These are phyloP conservation scores for Akanthomyces uredinophilus DNA, from an alignment of 2,329 filamentous ascomycete species.

Conservation along the genomic window DNA sequence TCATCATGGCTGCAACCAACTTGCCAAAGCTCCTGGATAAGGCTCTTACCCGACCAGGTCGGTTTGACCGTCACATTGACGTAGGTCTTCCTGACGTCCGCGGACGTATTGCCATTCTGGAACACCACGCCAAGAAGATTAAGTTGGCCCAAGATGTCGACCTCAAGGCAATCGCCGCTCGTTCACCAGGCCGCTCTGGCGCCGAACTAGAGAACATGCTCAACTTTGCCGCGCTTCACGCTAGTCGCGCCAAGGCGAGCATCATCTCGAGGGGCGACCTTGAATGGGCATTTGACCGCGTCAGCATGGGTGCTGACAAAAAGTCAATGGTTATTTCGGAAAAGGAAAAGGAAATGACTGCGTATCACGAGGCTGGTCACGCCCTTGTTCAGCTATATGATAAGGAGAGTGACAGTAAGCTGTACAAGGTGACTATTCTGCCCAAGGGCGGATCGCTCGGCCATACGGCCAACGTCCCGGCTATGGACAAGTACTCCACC, in stretches of 20 bases:
- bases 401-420: conserved; percentile 61
- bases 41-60: conserved; percentile 85
- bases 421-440: conserved; percentile 98
- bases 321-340: conserved; percentile 84
- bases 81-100: conserved; percentile 90
- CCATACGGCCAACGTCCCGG: conserved; percentile 79
- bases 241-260: conserved; percentile 77
- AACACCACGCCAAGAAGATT: conserved; percentile 91
- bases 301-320: conserved; percentile 93
- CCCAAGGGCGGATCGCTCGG: conserved; percentile 83
- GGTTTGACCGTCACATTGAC: conserved; percentile 88
- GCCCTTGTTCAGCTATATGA: conserved; percentile 83
- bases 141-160: conserved; percentile 77
- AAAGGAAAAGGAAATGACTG: conserved; percentile 93
- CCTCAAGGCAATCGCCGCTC: conserved; percentile 74
- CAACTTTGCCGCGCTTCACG: conserved; percentile 91
- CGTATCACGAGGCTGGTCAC: conserved; percentile 94
- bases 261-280: conserved; percentile 75
- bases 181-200: conserved; percentile 87
- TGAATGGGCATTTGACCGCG: conserved; percentile 97
- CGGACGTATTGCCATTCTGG: conserved; percentile 85
- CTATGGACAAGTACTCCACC: conserved; percentile 87
- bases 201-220: conserved; percentile 95
- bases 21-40: conserved; percentile 93
- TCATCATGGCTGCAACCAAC: conserved; percentile 94